Evolutionary conservation across 2,329 filamentous ascomycete species (phyloP).

Genomic region (Colletotrichum filicis): DNA sequence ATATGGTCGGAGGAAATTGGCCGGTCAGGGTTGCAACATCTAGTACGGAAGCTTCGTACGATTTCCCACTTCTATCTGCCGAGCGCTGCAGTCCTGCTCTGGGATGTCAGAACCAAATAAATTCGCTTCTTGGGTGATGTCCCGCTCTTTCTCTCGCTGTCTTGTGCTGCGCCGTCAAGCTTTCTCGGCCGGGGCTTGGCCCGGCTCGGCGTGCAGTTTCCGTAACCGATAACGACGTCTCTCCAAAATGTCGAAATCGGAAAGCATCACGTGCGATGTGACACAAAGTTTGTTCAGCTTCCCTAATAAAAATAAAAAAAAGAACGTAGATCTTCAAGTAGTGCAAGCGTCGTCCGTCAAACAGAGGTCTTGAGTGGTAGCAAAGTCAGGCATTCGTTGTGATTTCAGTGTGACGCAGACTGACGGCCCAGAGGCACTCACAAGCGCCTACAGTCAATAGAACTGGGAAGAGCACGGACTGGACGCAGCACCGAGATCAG

Average conservation of each 20-base stretch:
- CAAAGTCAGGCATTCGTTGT: neutral
- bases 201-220: conserved; percentile 10
- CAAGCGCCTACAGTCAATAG: neutral
- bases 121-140: neutral
- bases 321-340: neutral
- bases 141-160: neutral
- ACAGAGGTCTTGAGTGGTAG: neutral
- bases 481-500: neutral
- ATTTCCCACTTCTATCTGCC: neutral
- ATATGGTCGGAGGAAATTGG: neutral
- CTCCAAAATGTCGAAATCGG: neutral
- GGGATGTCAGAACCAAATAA: neutral
- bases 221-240: neutral
- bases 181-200: conserved; percentile 22
- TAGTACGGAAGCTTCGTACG: neutral
- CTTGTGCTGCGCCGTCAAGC: conserved; percentile 2
- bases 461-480: neutral
- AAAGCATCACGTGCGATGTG: neutral
- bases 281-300: neutral
- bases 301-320: neutral
- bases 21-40: neutral
- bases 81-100: neutral
- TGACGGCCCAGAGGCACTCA: neutral
- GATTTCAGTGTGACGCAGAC: neutral
- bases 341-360: neutral